phyloP scores from a whole-genome alignment of 2,329 filamentous ascomycete genomes.

The Ramichloridium luteum region DNA sequence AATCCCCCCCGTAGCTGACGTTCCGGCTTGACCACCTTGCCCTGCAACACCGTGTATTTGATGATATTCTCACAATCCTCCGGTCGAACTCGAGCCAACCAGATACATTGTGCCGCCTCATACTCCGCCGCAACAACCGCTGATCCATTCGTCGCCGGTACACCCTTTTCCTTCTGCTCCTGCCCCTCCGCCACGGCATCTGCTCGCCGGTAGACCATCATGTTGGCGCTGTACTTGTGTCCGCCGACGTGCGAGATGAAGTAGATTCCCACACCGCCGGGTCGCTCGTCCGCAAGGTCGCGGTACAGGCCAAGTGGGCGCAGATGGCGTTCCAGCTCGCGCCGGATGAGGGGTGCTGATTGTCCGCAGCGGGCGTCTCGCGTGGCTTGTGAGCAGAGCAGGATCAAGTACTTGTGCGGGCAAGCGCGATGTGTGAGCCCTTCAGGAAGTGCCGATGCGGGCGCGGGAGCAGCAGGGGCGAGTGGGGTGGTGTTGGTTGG shows the following conservation, averaged over 20 bases:
- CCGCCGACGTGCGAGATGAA: slow-evolving; percentile 95
- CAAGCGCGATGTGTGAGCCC: slow-evolving; percentile 50
- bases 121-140: slow-evolving; percentile 24
- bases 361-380: slow-evolving; percentile 91
- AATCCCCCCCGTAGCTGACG: slow-evolving; percentile 81
- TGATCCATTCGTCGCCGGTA: slow-evolving; percentile 14
- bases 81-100: slow-evolving; percentile 72
- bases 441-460: slow-evolving; percentile 16
- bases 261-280: slow-evolving; percentile 87
- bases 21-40: slow-evolving; percentile 85
- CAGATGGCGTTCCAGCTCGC: slow-evolving; percentile 81
- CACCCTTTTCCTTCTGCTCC: slow-evolving; percentile 11
- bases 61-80: slow-evolving; percentile 92
- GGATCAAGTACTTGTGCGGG: slow-evolving; percentile 74
- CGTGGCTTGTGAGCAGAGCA: slow-evolving; percentile 90
- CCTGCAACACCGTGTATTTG: slow-evolving; percentile 76
- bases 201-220: slow-evolving; percentile 72
- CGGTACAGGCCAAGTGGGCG: slow-evolving; percentile 73
- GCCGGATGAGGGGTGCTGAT: slow-evolving; percentile 75
- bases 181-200: slow-evolving; percentile 18
- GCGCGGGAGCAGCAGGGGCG: slow-evolving; percentile 8
- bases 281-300: slow-evolving; percentile 76
- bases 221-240: slow-evolving; percentile 91
- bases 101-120: slow-evolving; percentile 73
- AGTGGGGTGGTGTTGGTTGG: slow-evolving; percentile 64